Conservation (phyloP, 305 asterid genomes). For the Fraxinus ornus region DNA sequence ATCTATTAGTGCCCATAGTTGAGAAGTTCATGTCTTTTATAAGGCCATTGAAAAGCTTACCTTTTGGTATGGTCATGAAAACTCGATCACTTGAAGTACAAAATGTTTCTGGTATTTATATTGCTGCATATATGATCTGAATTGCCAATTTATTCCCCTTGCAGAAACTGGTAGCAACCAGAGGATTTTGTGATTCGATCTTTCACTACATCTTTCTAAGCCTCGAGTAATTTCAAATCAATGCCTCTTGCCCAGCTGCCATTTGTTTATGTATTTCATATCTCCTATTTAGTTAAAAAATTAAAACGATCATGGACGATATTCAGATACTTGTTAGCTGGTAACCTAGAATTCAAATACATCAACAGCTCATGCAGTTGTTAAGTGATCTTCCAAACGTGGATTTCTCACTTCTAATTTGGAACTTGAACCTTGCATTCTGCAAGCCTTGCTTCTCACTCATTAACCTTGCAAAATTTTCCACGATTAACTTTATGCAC, state of each 20-base stretch:
- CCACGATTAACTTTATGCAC: background rate
- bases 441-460: background rate
- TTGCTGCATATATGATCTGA: background rate
- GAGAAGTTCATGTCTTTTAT: background rate
- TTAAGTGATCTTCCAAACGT: background rate
- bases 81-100: background rate
- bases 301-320: background rate
- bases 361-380: background rate
- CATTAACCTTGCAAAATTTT: background rate
- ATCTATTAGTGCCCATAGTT: constrained; percentile 8
- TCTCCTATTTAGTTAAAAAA: background rate
- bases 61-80: constrained; percentile 1
- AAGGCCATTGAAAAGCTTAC: background rate
- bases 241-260: background rate
- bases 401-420: background rate
- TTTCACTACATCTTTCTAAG: background rate
- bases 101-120: background rate
- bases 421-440: background rate
- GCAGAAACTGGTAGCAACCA: background rate
- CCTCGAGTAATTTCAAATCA: background rate
- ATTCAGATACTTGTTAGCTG: background rate
- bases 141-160: background rate
- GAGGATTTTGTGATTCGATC: background rate
- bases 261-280: background rate
- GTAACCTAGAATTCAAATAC: background rate